phyloP scores from a whole-genome alignment of 805 yeast genomes.

The Deakozyma indianensis region DNA sequence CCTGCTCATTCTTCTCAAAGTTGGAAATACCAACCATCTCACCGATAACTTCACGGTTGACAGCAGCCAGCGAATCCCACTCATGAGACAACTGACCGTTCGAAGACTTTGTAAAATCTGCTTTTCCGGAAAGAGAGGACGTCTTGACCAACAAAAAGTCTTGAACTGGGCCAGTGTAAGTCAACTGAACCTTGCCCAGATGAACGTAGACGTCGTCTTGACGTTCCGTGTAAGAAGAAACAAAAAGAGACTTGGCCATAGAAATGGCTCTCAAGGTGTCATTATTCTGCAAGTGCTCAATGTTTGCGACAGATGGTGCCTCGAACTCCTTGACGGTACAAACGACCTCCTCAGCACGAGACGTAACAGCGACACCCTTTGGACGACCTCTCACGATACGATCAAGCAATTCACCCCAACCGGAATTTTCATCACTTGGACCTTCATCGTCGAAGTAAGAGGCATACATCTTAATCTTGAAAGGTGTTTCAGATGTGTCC shows the following conservation, averaged over 20 bases:
- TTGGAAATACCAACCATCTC: constrained; percentile 57
- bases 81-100: constrained; percentile 35
- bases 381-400: constrained; percentile 62
- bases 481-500: constrained; percentile 51
- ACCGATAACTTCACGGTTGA: constrained; percentile 56
- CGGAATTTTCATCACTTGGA: constrained; percentile 37
- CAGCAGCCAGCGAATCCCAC: constrained; percentile 66
- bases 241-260: constrained; percentile 27
- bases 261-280: constrained; percentile 38
- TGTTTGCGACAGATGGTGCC: constrained; percentile 20
- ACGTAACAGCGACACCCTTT: constrained; percentile 66
- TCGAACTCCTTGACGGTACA: constrained; percentile 63
- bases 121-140: constrained; percentile 33
- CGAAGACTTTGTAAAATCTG: constrained; percentile 53
- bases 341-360: constrained; percentile 59
- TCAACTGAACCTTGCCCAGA: constrained; percentile 11
- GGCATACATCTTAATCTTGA: constrained; percentile 57
- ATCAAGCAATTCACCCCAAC: constrained; percentile 83
- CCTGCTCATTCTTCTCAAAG: constrained; percentile 36
- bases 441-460: constrained; percentile 39
- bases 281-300: constrained; percentile 20
- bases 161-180: constrained; percentile 5
- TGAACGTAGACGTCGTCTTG: constrained; percentile 14
- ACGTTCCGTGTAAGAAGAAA: constrained; percentile 11
- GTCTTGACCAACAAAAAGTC: constrained; percentile 38